phyloP scores from a whole-genome alignment of 1,284 basidiomycete genomes.

The Earliella scabrosa region DNA sequence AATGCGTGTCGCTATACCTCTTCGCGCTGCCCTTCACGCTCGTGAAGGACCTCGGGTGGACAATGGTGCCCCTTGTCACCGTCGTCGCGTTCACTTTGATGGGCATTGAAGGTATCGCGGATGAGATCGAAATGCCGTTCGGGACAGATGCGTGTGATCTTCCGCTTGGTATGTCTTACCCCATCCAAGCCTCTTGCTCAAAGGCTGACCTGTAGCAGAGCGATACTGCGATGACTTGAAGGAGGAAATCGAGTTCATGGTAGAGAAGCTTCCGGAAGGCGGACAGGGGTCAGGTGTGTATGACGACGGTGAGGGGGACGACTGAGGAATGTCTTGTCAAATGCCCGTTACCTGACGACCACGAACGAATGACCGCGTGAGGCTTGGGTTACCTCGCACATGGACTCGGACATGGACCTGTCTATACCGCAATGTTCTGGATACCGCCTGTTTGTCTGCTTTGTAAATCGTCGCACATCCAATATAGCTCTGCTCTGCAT shows the following conservation, averaged over 20 bases:
- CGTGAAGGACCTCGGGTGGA: slow-evolving; percentile 79
- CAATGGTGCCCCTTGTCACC: slow-evolving; percentile 81
- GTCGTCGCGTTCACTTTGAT: slow-evolving; percentile 88
- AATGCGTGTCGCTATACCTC: slow-evolving; percentile 89
- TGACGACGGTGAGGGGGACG: slow-evolving; percentile 79
- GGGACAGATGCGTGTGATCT: slow-evolving; percentile 69
- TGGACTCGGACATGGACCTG: slow-evolving; percentile 20
- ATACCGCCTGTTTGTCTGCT: neutral
- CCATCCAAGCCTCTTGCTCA: neutral
- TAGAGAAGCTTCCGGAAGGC: slow-evolving; percentile 79
- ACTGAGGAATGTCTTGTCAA: too few relatives aligned
- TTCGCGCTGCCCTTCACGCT: slow-evolving; percentile 87
- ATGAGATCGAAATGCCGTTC: slow-evolving; percentile 91
- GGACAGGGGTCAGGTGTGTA: slow-evolving; percentile 66
- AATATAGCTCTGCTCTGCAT: slow-evolving; percentile 18
- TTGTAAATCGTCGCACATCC: slow-evolving; percentile 41
- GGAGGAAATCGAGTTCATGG: slow-evolving; percentile 84
- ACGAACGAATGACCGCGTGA: slow-evolving; percentile 2
- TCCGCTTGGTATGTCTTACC: slow-evolving; percentile 59
- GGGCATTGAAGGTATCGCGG: slow-evolving; percentile 93
- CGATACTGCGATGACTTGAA: slow-evolving; percentile 84
- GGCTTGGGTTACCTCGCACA: neutral
- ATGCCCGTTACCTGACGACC: neutral
- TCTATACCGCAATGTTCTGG: neutral
- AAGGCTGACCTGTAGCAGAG: slow-evolving; percentile 49